A percentile compares a stretch with the other conserved stretches of the same genome.
These are phyloP conservation scores for Astrocystis sublimbata DNA, from an alignment of 495 filamentous ascomycete genomes.

Conservation along the genomic window DNA sequence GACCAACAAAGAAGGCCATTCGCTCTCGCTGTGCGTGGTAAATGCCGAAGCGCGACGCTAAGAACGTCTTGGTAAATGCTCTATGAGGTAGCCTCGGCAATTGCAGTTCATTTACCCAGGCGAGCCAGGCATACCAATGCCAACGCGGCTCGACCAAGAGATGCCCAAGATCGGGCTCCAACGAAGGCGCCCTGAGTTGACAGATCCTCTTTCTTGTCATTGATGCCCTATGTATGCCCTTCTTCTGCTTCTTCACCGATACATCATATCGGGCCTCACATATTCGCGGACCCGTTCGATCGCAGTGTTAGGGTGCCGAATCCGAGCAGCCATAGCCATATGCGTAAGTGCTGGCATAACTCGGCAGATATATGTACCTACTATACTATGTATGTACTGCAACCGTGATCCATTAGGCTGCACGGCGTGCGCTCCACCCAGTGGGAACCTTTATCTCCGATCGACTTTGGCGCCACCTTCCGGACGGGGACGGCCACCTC, in stretches of 20 bases:
- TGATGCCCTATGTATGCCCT: background rate
- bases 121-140: no score
- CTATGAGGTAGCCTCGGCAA: background rate
- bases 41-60: slow-evolving; percentile 16
- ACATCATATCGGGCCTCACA: no score
- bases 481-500: background rate
- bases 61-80: background rate
- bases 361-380: no score
- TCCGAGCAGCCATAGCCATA: no score
- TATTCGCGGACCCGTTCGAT: no score
- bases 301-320: no score
- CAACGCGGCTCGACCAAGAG: background rate
- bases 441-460: slow-evolving; percentile 2
- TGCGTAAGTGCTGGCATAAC: no score
- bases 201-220: background rate
- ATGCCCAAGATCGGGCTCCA: background rate
- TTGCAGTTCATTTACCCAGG: background rate
- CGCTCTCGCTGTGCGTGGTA: background rate
- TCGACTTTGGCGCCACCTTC: background rate
- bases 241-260: background rate
- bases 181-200: background rate
- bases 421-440: background rate
- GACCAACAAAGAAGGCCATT: background rate
- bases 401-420: background rate
- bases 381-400: no score